phyloP scores from a whole-genome alignment of 345 rosid genomes.

The Boechera divaricarpa region DNA sequence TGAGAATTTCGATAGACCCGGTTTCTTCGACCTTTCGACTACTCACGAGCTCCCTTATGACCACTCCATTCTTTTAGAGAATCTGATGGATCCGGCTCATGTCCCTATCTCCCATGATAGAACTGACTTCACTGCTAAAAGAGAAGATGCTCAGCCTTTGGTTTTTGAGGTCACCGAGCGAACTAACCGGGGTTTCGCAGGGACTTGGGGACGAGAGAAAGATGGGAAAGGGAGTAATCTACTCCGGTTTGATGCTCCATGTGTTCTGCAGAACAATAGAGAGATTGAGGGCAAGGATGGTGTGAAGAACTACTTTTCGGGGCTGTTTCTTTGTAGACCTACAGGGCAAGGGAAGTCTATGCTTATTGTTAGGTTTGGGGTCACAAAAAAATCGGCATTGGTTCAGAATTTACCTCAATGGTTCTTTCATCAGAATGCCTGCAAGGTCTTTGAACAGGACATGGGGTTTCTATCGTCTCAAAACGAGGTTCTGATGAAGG shows the following conservation, averaged over 20 bases:
- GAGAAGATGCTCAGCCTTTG: slow-evolving; percentile 90
- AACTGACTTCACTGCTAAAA: slow-evolving; percentile 82
- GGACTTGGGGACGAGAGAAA: slow-evolving; percentile 86
- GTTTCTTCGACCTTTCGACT: slow-evolving; percentile 72
- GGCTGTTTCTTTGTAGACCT: slow-evolving; percentile 91
- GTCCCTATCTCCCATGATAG: slow-evolving; percentile 91
- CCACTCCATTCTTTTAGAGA: slow-evolving; percentile 92
- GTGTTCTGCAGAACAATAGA: slow-evolving; percentile 76
- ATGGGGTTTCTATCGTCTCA: slow-evolving; percentile 96
- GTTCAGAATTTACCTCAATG: slow-evolving; percentile 69
- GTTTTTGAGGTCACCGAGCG: slow-evolving; percentile 75
- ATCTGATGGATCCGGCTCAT: slow-evolving; percentile 98
- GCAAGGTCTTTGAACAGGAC: slow-evolving; percentile 92
- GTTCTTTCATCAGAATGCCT: slow-evolving; percentile 85
- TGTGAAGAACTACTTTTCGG: slow-evolving; percentile 67
- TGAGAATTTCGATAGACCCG: slow-evolving; percentile 77
- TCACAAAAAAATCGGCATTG: slow-evolving; percentile 61
- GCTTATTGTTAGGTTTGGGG: slow-evolving; percentile 90
- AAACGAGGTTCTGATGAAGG: slow-evolving; percentile 78
- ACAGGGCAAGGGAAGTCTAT: slow-evolving; percentile 96
- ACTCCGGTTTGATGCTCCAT: slow-evolving; percentile 78
- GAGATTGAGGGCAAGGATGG: slow-evolving; percentile 72
- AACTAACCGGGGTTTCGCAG: slow-evolving; percentile 80
- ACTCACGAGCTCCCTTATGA: slow-evolving; percentile 94
- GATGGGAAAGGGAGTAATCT: slow-evolving; percentile 56